Base-by-base conservation (phyloP, 2,329 filamentous ascomycete species). In the Neophaeococcomyces aloes region DNA sequence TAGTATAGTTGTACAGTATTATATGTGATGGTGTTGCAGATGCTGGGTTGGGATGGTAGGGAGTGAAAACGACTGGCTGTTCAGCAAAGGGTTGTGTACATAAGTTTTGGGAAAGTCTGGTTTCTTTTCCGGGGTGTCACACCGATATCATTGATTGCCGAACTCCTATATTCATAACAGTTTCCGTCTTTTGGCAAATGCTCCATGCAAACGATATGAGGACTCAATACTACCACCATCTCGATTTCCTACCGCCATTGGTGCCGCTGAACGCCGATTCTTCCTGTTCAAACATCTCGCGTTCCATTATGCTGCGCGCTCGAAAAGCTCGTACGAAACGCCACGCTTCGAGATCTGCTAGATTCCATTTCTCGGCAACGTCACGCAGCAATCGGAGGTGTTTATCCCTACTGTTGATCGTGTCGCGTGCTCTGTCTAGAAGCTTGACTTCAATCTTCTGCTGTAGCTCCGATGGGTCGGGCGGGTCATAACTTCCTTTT, bases 291-390 rank as follows among this genome's bases (percentile, higher is more conserved):
- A 76, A 81, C 53, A 68, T 66, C 58, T 67, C 59, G 45, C 75
- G 62, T 60, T 80, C 76, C 31, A 78, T 65, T 11, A 70, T 59
- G 44, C 70, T 65, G 50, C 76, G 62, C 23, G 75, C 77, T 36
- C 70, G 67, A 54, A 68, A 80, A 4, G 77, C 76, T 43, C 75
- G 64, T 18, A 76, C 71, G 56, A 81, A 81, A 48, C 72, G 71
- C 78, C 78, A 81, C 7, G 72, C 69, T 58, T 81, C 78, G 2
- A 75, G 73, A 54, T 81, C 78, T 2, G 73, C 76, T 50, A 80
- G 52, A 54, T 78, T 79, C 78, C 68, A 71, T 27, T 67, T 67
- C 56, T 71, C 68, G 23, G 65, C 61, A 44, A 68, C 65, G 31
- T 66, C 65, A 32, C 61, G 65, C 37, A 69, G 62, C 42, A 54